These are phyloP conservation scores for Calonectria ilicicola DNA, from an alignment of 2,329 filamentous ascomycete species.

Conservation along the genomic window DNA sequence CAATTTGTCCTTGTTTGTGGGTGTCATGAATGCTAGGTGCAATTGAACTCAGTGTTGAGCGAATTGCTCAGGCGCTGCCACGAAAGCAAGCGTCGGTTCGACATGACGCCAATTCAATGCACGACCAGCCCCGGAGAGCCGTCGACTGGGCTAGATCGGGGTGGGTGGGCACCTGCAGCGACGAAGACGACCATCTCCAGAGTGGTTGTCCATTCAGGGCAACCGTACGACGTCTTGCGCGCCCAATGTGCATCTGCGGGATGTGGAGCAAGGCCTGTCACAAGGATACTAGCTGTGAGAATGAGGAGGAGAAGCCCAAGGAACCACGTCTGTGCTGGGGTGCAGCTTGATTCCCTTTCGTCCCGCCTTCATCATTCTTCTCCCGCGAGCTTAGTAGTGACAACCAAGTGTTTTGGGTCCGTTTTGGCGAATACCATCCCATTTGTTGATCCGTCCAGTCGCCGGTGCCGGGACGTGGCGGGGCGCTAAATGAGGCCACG, in stretches of 20 bases:
- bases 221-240: constrained; percentile 42
- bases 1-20: constrained; percentile 27
- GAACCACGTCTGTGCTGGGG: constrained; percentile 38
- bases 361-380: constrained; percentile 24
- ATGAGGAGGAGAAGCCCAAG: constrained; percentile 24
- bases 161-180: constrained; percentile 46
- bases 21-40: constrained; percentile 35
- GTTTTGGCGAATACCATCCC: constrained; percentile 8
- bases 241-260: constrained; percentile 38
- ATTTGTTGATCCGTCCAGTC: constrained; percentile 8
- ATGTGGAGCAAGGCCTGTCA: constrained; percentile 40
- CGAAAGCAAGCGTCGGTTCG: constrained; percentile 50
- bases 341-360: constrained; percentile 26
- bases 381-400: constrained; percentile 14
- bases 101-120: constrained; percentile 43
- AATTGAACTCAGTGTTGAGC: constrained; percentile 27
- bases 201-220: constrained; percentile 34
- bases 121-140: constrained; percentile 35
- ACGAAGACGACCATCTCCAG: constrained; percentile 23
- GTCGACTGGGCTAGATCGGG: constrained; percentile 41
- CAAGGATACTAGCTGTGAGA: constrained; percentile 33
- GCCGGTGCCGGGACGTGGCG: constrained; percentile 34
- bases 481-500: constrained; percentile 33
- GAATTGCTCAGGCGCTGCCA: constrained; percentile 52
- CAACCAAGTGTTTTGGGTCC: constrained; percentile 23